Base-by-base conservation (phyloP, 352 stramenopile species). In the Globisporangium uncinulatum region DNA sequence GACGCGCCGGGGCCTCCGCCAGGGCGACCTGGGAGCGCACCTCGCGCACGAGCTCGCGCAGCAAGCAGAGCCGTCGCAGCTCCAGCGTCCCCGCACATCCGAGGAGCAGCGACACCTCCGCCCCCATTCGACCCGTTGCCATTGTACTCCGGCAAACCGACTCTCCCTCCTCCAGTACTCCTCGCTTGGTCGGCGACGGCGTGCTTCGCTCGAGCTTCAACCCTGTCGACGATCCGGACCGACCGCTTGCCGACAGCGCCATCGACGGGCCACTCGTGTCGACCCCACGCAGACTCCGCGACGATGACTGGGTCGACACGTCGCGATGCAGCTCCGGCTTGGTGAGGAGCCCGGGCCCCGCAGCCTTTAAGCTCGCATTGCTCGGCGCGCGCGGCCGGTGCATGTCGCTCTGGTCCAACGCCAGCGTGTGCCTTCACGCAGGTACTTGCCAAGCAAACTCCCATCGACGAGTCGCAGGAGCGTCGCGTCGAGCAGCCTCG, bases 51-150 rank as follows among this genome's bases (percentile, higher is more conserved):
- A 14, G 79, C 83, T 59, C 83, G 67, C 20, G 83, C 83, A 21
- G 83, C 83, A 51, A 93, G 73, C 24, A 93, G 59, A 7, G 83
- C 83, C 44, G 84, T 93, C 1, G 81, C 70, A 36, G 83, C 83
- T 32, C 72, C 79, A 21, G 72, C 61, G 54, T 67, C 76, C 0
- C 55, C 68, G 47, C 79, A 69, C 58, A 89, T 74, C 48, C 78
- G 67, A 21, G 49, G 53, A 44, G 54, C 59, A 9, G 43, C 53
- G 58, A 7, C 50, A 47, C 51, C n/a, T 37, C 66, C 29, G 19
- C 43, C 42, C 4, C 59, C 65, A 39, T 45, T 66, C 29, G 68
- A 70, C 2, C 53, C 56, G 34, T 8, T 39, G 39, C 66, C 51
- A 11, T 65, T 43, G 46, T 63, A 73, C 41, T 49, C 69, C n/a